phyloP scores from a whole-genome alignment of 2,329 filamentous ascomycete genomes.

The Sclerotinia spermophila region DNA sequence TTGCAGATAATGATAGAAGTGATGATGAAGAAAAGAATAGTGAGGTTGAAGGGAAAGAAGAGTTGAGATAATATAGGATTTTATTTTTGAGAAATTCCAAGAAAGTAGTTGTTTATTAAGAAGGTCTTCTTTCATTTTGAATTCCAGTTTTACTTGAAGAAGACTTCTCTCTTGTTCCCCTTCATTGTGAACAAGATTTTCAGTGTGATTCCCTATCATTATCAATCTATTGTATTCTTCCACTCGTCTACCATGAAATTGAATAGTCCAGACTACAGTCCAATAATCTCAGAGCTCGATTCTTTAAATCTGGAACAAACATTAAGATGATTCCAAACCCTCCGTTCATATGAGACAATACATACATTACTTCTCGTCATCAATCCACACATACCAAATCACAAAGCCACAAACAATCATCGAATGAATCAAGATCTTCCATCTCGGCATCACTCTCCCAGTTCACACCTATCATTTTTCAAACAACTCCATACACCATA shows the following conservation, averaged over 20 bases:
- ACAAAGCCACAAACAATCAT: not conserved
- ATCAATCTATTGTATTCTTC: not conserved
- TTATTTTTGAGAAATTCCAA: too few species aligned
- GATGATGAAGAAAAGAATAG: not conserved
- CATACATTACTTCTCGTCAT: not conserved
- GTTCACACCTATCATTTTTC: not conserved
- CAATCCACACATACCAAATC: not conserved
- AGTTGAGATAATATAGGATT: not conserved
- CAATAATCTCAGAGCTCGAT: not conserved
- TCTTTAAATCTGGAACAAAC: not conserved
- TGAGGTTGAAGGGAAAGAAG: not conserved
- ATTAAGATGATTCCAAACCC: not conserved
- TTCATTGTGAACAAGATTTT: not conserved
- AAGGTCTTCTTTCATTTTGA: not conserved
- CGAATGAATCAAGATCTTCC: not conserved
- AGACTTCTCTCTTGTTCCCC: too few species aligned
- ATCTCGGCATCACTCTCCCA: not conserved
- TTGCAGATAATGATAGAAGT: not conserved
- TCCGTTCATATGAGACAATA: not conserved
- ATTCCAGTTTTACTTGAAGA: too few species aligned
- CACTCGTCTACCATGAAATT: not conserved
- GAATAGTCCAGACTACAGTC: not conserved
- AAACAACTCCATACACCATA: not conserved
- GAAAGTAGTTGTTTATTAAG: not conserved
- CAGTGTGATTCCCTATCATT: not conserved